Base-by-base conservation (phyloP, 768 basidiomycete species). In the Terana coerulea region DNA sequence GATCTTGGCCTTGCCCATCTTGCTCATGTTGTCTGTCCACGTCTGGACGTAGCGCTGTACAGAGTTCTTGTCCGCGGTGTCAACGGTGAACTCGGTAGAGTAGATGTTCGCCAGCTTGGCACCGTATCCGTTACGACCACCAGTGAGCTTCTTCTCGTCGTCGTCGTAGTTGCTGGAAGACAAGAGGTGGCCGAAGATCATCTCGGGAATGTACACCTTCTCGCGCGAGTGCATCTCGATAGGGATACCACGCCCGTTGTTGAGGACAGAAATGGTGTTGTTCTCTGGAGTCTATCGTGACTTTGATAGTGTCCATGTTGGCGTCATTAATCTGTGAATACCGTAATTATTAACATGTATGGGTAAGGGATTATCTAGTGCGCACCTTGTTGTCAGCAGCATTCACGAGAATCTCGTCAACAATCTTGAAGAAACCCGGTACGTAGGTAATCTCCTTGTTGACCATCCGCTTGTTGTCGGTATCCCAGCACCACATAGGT, bases 101-200 rank as follows among this genome's bases (percentile, higher is more conserved):
- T 98, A 99, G 58, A 98, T 97, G 71, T 99, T 98, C 47, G 97
- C 88, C 35, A 99, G 79, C 67, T 99, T 99, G 47, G 97, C 97
- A 61, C 97, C 97, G 63, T 92, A 98, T 63, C 97, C 97, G 62
- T 99, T 99, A 63, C 97, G 84, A 68, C 97, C 97, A 69, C 97
- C 97, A 0, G 94, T 98, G 43, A 98, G 79, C 71, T 97, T 98
- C 79, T 94, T 97, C 74, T 99, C 95, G 68, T 94, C 88, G 61
- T 99, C 97, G 67, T 99, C 95, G 63, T 95, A 98, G 74, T 98
- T 98, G 39, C 93, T 95, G 10, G 88, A 91, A 1, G 95, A 90
- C 21, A 98, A 77, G 15, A 99, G 78, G 65, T 97, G 86, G 5
- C 97, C 97, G 60, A 99, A 99, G 61, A 99, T 98, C 54, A 99